Conservation (phyloP, 768 basidiomycete genomes). For the Naganishia onofrii region DNA sequence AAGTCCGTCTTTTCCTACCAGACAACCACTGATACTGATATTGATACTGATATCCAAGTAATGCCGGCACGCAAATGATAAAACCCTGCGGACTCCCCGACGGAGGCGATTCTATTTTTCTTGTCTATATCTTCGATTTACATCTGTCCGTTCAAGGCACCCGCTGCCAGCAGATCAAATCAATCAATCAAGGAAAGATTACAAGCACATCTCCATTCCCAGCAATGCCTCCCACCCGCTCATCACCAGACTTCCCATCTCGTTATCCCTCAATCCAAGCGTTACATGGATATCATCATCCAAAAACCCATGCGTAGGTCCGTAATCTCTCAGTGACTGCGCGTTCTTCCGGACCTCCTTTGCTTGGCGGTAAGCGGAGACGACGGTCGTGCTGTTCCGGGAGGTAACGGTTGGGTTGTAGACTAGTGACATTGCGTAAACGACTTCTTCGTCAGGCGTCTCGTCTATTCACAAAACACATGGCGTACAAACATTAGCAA, state of each 20-base stretch:
- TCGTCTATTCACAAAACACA: neutral
- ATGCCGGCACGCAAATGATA: too few relatives aligned
- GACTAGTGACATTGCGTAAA: conserved; percentile 18
- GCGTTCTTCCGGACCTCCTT: neutral
- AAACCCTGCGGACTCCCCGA: too few relatives aligned
- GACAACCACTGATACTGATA: too few relatives aligned
- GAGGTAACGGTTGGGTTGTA: neutral
- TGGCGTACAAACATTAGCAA: too few relatives aligned
- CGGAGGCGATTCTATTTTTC: too few relatives aligned
- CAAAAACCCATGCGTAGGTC: conserved; percentile 9
- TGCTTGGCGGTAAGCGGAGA: neutral
- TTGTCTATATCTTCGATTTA: too few relatives aligned
- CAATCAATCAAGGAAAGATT: too few relatives aligned
- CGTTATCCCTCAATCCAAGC: conserved; percentile 13
- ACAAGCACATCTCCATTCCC: conserved; percentile 16
- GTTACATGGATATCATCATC: conserved; percentile 10
- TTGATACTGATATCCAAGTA: too few relatives aligned
- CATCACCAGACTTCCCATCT: conserved; percentile 12
- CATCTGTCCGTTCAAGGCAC: too few relatives aligned
- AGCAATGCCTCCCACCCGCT: neutral
- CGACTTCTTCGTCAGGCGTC: conserved; percentile 10
- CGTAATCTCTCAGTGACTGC: neutral
- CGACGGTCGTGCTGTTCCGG: neutral
- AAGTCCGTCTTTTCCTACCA: too few relatives aligned
- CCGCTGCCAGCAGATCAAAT: too few relatives aligned